Percentiles rank a stretch among this genome's conserved stretches.
These are phyloP conservation scores for Oemleria cerasiformis DNA, from an alignment of 306 rosid species.

Conservation along the genomic window DNA sequence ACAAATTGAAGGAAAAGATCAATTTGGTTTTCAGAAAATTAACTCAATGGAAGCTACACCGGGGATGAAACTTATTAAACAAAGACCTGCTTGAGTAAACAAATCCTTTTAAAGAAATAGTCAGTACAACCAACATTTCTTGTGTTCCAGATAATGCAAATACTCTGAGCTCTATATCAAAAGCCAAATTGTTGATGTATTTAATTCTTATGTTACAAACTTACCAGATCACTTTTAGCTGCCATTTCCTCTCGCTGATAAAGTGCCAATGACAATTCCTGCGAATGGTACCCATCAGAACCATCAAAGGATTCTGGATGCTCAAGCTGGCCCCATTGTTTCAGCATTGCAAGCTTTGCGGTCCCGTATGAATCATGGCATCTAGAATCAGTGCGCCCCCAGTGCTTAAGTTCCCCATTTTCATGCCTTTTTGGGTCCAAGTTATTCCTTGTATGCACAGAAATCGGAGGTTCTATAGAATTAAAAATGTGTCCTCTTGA, in stretches of 20 bases:
- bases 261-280: conserved; percentile 68
- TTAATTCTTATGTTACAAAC: conserved; percentile 25
- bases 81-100: no score
- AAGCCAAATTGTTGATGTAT: background rate
- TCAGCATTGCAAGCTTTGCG: conserved; percentile 66
- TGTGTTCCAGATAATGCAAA: background rate
- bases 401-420: conserved; percentile 44
- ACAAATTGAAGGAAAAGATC: no score
- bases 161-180: background rate
- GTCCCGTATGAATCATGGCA: conserved; percentile 59
- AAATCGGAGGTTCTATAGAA: conserved; percentile 45
- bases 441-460: conserved; percentile 46
- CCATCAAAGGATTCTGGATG: conserved; percentile 90
- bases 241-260: conserved; percentile 67
- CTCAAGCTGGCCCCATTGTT: conserved; percentile 88
- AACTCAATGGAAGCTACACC: background rate
- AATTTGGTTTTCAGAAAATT: background rate
- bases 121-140: conserved; percentile 2
- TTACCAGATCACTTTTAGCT: conserved; percentile 72
- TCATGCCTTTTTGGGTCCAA: conserved; percentile 51
- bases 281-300: conserved; percentile 89
- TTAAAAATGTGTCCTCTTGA: conserved; percentile 74
- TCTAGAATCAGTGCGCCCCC: conserved; percentile 44
- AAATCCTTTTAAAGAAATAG: background rate
- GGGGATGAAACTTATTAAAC: background rate